These are phyloP conservation scores for Pholiota microspora DNA, from an alignment of 768 basidiomycete genomes.

Conservation along the genomic window DNA sequence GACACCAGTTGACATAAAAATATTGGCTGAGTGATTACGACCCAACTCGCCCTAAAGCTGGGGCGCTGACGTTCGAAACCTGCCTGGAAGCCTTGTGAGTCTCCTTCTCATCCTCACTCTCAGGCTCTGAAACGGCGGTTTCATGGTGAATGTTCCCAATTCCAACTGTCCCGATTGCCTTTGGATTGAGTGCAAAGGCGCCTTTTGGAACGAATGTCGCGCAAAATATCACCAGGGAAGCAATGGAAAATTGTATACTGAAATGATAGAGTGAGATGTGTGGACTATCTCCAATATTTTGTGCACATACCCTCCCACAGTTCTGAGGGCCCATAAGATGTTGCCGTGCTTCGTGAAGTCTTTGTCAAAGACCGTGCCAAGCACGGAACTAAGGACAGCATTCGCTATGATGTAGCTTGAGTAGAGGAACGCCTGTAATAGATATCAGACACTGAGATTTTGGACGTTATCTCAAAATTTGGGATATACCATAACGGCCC, in stretches of 20 bases:
- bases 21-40: too few species aligned
- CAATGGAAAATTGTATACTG: conserved; percentile 29
- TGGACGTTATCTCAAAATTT: neutral
- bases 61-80: too few species aligned
- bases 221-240: conserved; percentile 24
- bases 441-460: neutral
- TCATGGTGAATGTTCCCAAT: neutral
- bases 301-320: conserved; percentile 28
- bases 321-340: conserved; percentile 21
- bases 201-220: conserved; percentile 30
- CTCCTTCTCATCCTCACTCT: conserved; percentile 2
- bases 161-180: conserved; percentile 18
- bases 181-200: conserved; percentile 31
- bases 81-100: neutral
- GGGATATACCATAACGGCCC: conserved; percentile 23
- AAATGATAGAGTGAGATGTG: too few species aligned
- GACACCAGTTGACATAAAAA: too few species aligned
- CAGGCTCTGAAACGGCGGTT: neutral
- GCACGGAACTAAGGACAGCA: conserved; percentile 26
- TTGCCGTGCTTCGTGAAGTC: conserved; percentile 22
- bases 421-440: conserved; percentile 31
- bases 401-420: conserved; percentile 32
- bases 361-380: conserved; percentile 30
- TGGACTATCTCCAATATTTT: too few species aligned
- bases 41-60: too few species aligned